Base-by-base conservation (phyloP, 73 alveolate species). In the Paramecium caudatum region DNA sequence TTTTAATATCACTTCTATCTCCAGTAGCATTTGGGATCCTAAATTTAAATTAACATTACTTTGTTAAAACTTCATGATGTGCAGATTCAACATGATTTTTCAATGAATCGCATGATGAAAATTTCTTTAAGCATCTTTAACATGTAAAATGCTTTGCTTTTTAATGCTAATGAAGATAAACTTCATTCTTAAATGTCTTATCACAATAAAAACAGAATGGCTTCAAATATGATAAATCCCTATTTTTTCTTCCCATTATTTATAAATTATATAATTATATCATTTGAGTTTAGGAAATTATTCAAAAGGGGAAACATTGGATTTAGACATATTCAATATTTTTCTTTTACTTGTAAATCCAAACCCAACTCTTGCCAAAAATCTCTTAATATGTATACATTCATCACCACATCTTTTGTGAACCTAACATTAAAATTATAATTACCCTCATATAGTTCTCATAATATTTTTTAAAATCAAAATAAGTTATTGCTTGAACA, bases 161-260 rank as follows among this genome's bases (percentile, higher is more conserved):
- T 93, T 98, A 99, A 91, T 98, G 99, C 90, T 98, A 97, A 62
- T 95, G 98, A 47, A 98, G 95, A 61, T 96, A 95, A 80, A 95
- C 91, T 68, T 96, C 99, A 90, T 96, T 95, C 65, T 96, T 97
- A 90, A 97, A 98, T 90, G 98, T 99, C 85, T 97, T 96, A 80
- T 98, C 99, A 90, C 99, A 98, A 85, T 98, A 98, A 91, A 96
- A 98, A 92, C 99, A 98, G 93, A 98, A 98, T 19, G 99, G 99
- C 92, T 97, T 94, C 91, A 97, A 83, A 48, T 97, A 94, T 55
- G 95, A 95, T 34, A 95, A 90, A 81, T 96, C 98, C 84, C 99
- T 95, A 91, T 96, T 97, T 93, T 98, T 98, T 62, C 98, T 91
- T 9, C 99, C 99, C 99, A 98, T 97, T 94, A 93, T 94, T 6